Evolutionary conservation across 306 rosid genomes (phyloP), one percentile per base, ranked within the genome.

Genomic region (Casuarina cunninghamiana): DNA sequence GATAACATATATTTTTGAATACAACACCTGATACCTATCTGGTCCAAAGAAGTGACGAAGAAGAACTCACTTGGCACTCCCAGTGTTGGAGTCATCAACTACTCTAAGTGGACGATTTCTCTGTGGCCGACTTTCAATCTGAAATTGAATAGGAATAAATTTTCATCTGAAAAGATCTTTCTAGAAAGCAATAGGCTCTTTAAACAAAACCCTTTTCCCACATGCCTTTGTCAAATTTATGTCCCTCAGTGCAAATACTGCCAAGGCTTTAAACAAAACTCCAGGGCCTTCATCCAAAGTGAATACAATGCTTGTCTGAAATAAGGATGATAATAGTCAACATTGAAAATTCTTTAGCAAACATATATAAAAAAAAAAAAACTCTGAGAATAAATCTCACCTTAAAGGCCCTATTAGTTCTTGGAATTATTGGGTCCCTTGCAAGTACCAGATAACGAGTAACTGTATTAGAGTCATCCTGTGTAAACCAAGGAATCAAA

Each of bases 51-150:
- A 42, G 71, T 41, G 15, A 42, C 17, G 6, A 77, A 69, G 42
- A 66, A 10, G 37, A 70, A 84, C 88, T 87, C 60, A 87, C 90
- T 79, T 87, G 65, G 90, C 83, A 71, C 77, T 77, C 37, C 90
- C 86, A 0, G 81, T 84, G 86, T 84, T 87, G 17, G 88, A 82
- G 69, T 75, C 88, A 75, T 87, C 88, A 60, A 87, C 91, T 51
- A 87, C 88, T 83, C 91, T 84, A 63, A 87, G 48, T 43, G 90
- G 90, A 41, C 87, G 76, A 42, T 87, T 84, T 80, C 87, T 80
- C 77, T 87, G 91, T 26, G 91, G 88, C 9, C 91, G 87, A 79
- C 88, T 87, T 87, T 82, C 91, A 78, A 87, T 87, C 91, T 87
- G 84, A 80, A 75, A 74, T 73, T 12, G 78, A 38, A 35, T 4